Evolutionary conservation across 1,284 basidiomycete genomes (phyloP).

Genomic region (Psilocybe mexicana): DNA sequence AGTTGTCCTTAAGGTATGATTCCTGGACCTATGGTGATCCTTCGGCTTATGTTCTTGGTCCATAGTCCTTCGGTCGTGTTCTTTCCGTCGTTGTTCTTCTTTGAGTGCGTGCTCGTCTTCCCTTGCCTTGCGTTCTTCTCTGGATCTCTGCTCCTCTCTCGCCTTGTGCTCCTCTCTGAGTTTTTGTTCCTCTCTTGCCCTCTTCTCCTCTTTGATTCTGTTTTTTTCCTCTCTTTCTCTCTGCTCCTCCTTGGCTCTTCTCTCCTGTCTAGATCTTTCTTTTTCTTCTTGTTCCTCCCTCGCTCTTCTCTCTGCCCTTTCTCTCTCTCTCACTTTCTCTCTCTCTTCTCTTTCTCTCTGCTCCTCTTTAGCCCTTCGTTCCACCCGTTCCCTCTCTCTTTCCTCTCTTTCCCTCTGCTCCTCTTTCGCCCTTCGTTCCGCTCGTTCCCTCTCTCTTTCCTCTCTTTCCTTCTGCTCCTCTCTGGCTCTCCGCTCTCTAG

Average conservation of each 20-base stretch:
- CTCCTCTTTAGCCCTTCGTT: background rate
- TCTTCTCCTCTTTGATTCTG: background rate
- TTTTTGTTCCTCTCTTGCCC: slow-evolving; percentile 8
- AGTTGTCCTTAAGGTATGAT: slow-evolving; percentile 4
- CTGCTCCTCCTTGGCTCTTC: slow-evolving; percentile 23
- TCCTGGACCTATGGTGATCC: slow-evolving; percentile 5
- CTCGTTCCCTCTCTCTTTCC: slow-evolving; percentile 1
- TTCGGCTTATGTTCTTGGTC: slow-evolving; percentile 3
- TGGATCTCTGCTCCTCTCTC: slow-evolving; percentile 4
- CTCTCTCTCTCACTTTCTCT: slow-evolving; percentile 12
- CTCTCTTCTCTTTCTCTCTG: slow-evolving; percentile 6
- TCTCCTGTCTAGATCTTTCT: slow-evolving; percentile 16
- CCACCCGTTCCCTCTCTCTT: slow-evolving; percentile 9
- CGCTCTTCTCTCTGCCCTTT: slow-evolving; percentile 10
- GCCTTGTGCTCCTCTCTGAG: slow-evolving; percentile 8
- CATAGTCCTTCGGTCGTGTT: slow-evolving; percentile 8
- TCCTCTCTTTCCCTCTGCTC: slow-evolving; percentile 4
- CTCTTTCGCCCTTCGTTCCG: background rate
- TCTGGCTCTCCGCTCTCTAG: background rate
- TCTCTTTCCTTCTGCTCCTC: slow-evolving; percentile 6
- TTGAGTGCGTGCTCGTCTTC: slow-evolving; percentile 1
- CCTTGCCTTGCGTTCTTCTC: background rate
- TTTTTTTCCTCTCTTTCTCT: slow-evolving; percentile 9
- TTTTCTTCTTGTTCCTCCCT: slow-evolving; percentile 13
- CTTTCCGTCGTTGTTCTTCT: slow-evolving; percentile 6